A percentile compares a stretch with the other conserved stretches of the same genome.
Evolutionary conservation across 1,139 yeast species (phyloP).

Genomic region (Zygosaccharomyces pseudobailii): DNA sequence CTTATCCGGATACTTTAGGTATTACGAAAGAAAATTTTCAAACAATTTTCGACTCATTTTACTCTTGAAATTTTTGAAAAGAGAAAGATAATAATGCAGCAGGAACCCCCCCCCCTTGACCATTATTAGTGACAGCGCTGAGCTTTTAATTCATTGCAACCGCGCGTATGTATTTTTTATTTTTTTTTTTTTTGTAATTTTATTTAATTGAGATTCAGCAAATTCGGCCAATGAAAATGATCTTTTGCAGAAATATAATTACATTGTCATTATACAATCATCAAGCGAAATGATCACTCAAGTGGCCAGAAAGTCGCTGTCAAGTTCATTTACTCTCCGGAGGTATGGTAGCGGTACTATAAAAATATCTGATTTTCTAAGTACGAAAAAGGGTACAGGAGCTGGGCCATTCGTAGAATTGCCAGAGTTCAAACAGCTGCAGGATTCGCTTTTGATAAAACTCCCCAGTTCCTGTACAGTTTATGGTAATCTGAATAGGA

Average conservation of each 20-base stretch:
- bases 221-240: background rate
- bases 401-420: slow-evolving; percentile 37
- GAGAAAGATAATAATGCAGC: background rate
- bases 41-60: slow-evolving; percentile 20
- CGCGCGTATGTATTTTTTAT: background rate
- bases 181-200: background rate
- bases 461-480: slow-evolving; percentile 48
- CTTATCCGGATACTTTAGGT: slow-evolving; percentile 20
- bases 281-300: background rate
- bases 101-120: no score
- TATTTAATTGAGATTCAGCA: background rate
- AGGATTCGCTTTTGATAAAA: slow-evolving; percentile 42
- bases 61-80: slow-evolving; percentile 3
- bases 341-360: background rate
- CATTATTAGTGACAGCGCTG: background rate
- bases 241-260: background rate
- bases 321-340: background rate
- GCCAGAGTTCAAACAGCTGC: slow-evolving; percentile 43
- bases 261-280: background rate
- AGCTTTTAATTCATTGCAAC: background rate
- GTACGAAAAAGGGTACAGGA: slow-evolving; percentile 33
- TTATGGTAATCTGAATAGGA: slow-evolving; percentile 41
- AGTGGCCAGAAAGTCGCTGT: background rate
- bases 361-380: slow-evolving; percentile 13
- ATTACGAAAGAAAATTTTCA: slow-evolving; percentile 20